A percentile compares a stretch with the other conserved stretches of the same genome.
phyloP scores from a whole-genome alignment of 257 asterid species.

The Nicotiana benthamiana region DNA sequence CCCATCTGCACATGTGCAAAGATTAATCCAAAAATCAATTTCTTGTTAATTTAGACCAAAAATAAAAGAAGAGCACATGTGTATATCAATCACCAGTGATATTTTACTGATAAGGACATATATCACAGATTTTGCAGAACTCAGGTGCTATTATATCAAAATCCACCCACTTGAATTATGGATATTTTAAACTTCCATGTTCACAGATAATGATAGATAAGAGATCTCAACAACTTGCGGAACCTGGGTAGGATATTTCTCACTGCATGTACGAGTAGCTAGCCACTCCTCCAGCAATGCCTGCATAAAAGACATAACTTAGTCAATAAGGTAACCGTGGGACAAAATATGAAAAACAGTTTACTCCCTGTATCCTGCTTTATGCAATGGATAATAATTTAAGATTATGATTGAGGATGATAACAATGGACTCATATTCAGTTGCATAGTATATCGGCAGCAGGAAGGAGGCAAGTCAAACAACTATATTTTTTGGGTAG shows the following conservation, averaged over 20 bases:
- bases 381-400: not conserved
- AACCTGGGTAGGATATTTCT: slow-evolving; percentile 77
- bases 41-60: not conserved
- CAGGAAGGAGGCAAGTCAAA: not conserved
- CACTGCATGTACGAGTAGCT: slow-evolving; percentile 53
- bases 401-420: not conserved
- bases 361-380: not conserved
- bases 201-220: not conserved
- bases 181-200: not conserved
- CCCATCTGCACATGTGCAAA: not conserved
- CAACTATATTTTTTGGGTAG: not conserved
- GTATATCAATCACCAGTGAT: not conserved
- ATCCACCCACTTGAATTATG: not conserved
- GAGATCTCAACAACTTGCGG: slow-evolving; percentile 9
- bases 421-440: not conserved
- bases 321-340: not conserved
- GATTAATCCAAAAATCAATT: not conserved
- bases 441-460: not conserved
- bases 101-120: not conserved
- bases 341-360: not conserved
- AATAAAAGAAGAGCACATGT: not conserved
- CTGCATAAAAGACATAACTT: slow-evolving; percentile 31
- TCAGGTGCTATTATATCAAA: not conserved
- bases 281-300: slow-evolving; percentile 98
- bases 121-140: not conserved